These are phyloP conservation scores for Triticum urartu DNA, from an alignment of 176 grass and related monocot genomes.

Conservation along the genomic window DNA sequence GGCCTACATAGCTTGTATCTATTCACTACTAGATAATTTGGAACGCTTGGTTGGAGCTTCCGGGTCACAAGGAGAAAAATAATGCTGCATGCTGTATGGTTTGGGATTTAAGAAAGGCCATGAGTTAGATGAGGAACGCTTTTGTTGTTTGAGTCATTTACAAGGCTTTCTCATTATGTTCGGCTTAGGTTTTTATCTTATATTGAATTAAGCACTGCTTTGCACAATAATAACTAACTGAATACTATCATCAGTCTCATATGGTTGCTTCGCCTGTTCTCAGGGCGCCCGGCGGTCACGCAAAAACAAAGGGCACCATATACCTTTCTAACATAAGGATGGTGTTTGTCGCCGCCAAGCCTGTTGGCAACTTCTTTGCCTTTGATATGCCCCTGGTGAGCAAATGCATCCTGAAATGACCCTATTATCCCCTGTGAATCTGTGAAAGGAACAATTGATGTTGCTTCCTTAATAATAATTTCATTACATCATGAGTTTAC, in stretches of 20 bases:
- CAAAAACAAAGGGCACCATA: slow-evolving; percentile 82
- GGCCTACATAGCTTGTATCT: neutral
- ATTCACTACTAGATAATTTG: neutral
- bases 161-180: neutral
- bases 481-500: neutral
- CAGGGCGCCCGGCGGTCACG: slow-evolving; percentile 75
- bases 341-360: slow-evolving; percentile 87
- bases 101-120: neutral
- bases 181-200: neutral
- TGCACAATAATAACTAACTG: neutral
- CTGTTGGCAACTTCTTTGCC: slow-evolving; percentile 83
- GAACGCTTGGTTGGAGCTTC: neutral
- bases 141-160: neutral
- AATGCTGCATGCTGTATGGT: neutral
- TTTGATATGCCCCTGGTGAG: slow-evolving; percentile 95
- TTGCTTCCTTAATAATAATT: neutral
- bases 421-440: neutral
- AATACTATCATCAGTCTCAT: neutral
- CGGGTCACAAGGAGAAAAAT: neutral
- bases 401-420: neutral
- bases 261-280: slow-evolving; percentile 17
- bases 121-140: neutral
- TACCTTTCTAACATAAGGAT: slow-evolving; percentile 96
- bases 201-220: neutral
- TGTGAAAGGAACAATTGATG: neutral